phyloP scores from a whole-genome alignment of 164 flowering plant species.

The Aristolochia californica region DNA sequence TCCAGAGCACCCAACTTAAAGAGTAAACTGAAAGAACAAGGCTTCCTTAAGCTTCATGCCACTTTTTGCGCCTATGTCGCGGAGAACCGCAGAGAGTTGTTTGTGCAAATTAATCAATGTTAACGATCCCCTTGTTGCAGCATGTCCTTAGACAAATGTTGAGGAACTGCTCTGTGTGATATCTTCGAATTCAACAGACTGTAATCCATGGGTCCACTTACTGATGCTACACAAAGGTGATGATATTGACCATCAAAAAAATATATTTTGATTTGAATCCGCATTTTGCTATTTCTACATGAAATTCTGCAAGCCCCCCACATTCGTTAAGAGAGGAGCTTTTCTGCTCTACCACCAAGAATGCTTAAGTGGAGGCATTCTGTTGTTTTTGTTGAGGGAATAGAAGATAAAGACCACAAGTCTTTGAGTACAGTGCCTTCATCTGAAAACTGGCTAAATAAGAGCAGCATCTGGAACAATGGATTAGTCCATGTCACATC shows the following conservation, averaged over 20 bases:
- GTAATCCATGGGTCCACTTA: conserved; percentile 33
- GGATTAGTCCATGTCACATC: not conserved
- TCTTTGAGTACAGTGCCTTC: too few relatives aligned
- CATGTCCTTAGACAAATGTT: too few relatives aligned
- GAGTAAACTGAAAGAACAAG: too few relatives aligned
- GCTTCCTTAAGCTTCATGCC: too few relatives aligned
- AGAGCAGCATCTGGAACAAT: not conserved
- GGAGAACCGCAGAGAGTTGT: conserved; percentile 26
- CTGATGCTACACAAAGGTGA: conserved; percentile 31
- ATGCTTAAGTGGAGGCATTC: too few relatives aligned
- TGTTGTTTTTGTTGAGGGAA: too few relatives aligned
- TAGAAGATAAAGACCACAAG: too few relatives aligned
- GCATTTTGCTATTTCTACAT: conserved; percentile 27
- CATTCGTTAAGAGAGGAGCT: conserved; percentile 29
- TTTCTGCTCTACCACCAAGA: conserved; percentile 11
- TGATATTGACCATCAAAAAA: conserved; percentile 32
- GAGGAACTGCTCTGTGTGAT: too few relatives aligned
- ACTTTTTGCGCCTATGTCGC: conserved; percentile 40
- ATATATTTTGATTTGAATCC: conserved; percentile 34
- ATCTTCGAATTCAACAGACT: too few relatives aligned
- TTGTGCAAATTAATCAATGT: conserved; percentile 25
- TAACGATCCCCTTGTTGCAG: conserved; percentile 27
- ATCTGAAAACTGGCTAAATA: too few relatives aligned
- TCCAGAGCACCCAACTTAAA: too few relatives aligned
- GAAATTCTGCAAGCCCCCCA: conserved; percentile 24